Conservation (phyloP, 371 early-diverging fungal genomes). For the Lichtheimia corymbifera region DNA sequence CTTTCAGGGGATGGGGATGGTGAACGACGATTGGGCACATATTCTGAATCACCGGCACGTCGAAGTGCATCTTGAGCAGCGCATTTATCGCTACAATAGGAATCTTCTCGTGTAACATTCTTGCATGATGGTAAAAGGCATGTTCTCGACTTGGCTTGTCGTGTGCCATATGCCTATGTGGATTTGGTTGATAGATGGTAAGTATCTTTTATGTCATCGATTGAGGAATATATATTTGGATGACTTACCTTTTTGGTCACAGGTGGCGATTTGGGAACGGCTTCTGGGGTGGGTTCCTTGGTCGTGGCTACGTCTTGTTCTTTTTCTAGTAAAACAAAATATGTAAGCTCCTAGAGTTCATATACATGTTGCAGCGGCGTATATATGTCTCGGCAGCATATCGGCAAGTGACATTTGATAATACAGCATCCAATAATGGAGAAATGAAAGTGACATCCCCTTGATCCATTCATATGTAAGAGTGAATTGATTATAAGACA, state of each 20-base stretch:
- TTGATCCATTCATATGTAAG: no score
- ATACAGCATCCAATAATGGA: no score
- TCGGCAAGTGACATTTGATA: no score
- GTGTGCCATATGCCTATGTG: constrained; percentile 7
- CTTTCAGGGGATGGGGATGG: constrained; percentile 11
- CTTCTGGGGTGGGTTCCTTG: not conserved
- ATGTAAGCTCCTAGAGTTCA: no score
- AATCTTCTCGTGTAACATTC: constrained; percentile 40
- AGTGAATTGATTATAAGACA: no score
- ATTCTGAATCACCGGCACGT: constrained; percentile 17
- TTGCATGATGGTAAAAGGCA: constrained; percentile 35
- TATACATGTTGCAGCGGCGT: no score
- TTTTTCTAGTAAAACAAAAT: no score
- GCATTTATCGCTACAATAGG: constrained; percentile 50
- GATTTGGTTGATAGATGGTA: not conserved
- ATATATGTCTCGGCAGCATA: no score
- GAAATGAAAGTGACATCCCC: no score
- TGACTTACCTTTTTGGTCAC: no score
- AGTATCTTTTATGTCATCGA: not conserved
- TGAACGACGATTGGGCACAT: constrained; percentile 4
- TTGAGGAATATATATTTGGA: no score
- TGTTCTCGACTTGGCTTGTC: constrained; percentile 17
- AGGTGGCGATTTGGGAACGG: no score
- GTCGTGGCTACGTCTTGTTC: not conserved
- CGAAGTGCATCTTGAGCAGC: constrained; percentile 23